Conservation (phyloP, 768 basidiomycete genomes). For the Lactifluus pinguis region DNA sequence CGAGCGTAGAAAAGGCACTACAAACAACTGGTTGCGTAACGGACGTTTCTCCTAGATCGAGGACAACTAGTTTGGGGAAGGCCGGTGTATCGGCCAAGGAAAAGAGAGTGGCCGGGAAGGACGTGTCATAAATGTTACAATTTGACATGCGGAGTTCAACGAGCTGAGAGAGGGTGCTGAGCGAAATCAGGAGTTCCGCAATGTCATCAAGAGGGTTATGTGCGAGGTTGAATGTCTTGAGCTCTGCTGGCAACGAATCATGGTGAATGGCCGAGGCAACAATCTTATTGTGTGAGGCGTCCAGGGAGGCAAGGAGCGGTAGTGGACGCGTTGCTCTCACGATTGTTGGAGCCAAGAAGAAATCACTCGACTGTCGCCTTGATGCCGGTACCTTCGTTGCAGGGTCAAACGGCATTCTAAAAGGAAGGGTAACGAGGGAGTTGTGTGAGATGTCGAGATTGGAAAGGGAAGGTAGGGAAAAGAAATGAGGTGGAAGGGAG, state of each 20-base stretch:
- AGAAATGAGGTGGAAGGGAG: slow-evolving; percentile 53
- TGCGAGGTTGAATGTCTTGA: slow-evolving; percentile 56
- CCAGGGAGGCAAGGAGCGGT: slow-evolving; percentile 53
- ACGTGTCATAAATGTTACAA: slow-evolving; percentile 46
- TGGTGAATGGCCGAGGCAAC: slow-evolving; percentile 44
- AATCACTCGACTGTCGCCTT: slow-evolving; percentile 37
- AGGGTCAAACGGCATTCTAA: slow-evolving; percentile 45
- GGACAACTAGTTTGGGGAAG: slow-evolving; percentile 45
- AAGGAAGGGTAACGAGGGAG: slow-evolving; percentile 47
- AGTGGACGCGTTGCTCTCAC: slow-evolving; percentile 54
- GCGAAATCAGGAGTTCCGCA: slow-evolving; percentile 4
- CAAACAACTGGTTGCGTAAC: slow-evolving; percentile 40
- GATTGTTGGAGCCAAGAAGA: slow-evolving; percentile 52
- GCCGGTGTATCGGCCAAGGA: slow-evolving; percentile 19
- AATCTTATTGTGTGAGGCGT: slow-evolving; percentile 63
- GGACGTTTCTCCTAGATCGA: slow-evolving; percentile 62
- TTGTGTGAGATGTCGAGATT: slow-evolving; percentile 69
- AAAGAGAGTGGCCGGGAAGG: slow-evolving; percentile 37
- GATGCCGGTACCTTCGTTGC: slow-evolving; percentile 19
- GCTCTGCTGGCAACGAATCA: slow-evolving; percentile 38
- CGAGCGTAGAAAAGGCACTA: slow-evolving; percentile 37
- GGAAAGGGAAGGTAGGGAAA: slow-evolving; percentile 57
- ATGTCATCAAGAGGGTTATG: slow-evolving; percentile 51
- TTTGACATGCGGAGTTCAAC: slow-evolving; percentile 10
- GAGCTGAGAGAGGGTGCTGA: slow-evolving; percentile 13